These are phyloP conservation scores for Maudiozyma pseudohumilis DNA, from an alignment of 805 yeast genomes.

Conservation along the genomic window DNA sequence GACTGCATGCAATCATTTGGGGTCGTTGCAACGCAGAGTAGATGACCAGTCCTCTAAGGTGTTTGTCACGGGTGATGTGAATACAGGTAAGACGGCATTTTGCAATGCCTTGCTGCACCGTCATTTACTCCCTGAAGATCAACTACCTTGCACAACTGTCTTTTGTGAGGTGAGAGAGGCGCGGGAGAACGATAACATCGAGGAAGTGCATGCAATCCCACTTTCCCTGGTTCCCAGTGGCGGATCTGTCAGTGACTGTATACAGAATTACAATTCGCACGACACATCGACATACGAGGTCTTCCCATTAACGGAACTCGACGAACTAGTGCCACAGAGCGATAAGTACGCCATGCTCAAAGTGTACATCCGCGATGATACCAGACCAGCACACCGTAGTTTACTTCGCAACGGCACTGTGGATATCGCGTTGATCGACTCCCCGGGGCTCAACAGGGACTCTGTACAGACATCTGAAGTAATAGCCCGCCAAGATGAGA, in stretches of 20 bases:
- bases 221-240: slow-evolving; percentile 40
- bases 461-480: slow-evolving; percentile 91
- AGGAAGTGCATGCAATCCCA: slow-evolving; percentile 89
- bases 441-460: slow-evolving; percentile 93
- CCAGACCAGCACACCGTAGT: slow-evolving; percentile 52
- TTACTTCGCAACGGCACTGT: slow-evolving; percentile 81
- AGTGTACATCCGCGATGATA: slow-evolving; percentile 67
- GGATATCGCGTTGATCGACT: slow-evolving; percentile 87
- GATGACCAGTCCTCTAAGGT: slow-evolving; percentile 91
- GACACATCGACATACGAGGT: slow-evolving; percentile 60
- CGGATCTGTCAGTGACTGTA: slow-evolving; percentile 19
- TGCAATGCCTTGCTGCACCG: slow-evolving; percentile 82
- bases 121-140: slow-evolving; percentile 83
- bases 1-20: slow-evolving; percentile 57
- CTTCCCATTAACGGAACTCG: slow-evolving; percentile 45
- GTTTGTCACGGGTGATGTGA: slow-evolving; percentile 91
- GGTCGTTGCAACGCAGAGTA: slow-evolving; percentile 67
- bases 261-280: slow-evolving; percentile 27
- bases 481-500: slow-evolving; percentile 92
- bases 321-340: slow-evolving; percentile 60
- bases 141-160: slow-evolving; percentile 94
- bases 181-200: slow-evolving; percentile 58
- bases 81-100: slow-evolving; percentile 92
- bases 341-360: slow-evolving; percentile 65
- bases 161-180: slow-evolving; percentile 92